These are phyloP conservation scores for Trichopus zeylanicus DNA, from an alignment of 116 monocot species.

Conservation along the genomic window DNA sequence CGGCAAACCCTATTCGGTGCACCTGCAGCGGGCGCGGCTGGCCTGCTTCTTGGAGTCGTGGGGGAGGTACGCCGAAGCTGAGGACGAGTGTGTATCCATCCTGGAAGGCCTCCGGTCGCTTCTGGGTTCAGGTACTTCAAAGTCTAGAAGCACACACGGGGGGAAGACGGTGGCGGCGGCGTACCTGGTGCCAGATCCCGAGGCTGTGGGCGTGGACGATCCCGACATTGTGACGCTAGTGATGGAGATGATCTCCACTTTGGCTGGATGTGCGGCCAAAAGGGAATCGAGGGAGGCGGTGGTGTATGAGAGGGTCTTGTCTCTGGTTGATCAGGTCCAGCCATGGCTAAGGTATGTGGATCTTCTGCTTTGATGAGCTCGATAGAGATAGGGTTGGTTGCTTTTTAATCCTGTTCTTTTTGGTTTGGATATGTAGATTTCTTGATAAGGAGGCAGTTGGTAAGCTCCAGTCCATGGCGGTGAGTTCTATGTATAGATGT, in stretches of 20 bases:
- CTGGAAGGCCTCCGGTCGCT: too few relatives aligned
- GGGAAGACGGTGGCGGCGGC: constrained; percentile 12
- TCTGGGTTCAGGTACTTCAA: constrained; percentile 8
- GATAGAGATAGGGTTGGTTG: too few relatives aligned
- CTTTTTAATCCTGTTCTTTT: too few relatives aligned
- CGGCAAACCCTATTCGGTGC: constrained; percentile 18
- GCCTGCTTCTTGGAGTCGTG: too few relatives aligned
- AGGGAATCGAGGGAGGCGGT: constrained; percentile 20
- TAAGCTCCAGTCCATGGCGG: too few relatives aligned
- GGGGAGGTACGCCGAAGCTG: too few relatives aligned
- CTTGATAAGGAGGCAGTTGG: too few relatives aligned
- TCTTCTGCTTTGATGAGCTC: too few relatives aligned
- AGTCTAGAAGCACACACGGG: constrained; percentile 17
- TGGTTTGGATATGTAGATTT: too few relatives aligned
- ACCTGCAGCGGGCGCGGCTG: too few relatives aligned
- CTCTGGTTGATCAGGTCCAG: too few relatives aligned
- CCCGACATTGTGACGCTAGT: constrained; percentile 32
- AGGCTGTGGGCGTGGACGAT: constrained; percentile 15
- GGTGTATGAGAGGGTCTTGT: constrained; percentile 40
- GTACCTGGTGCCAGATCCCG: constrained; percentile 15
- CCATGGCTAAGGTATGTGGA: constrained; percentile 51
- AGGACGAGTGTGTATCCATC: too few relatives aligned
- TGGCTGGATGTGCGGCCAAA: constrained; percentile 38
- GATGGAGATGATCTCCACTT: constrained; percentile 16
- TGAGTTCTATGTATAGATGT: constrained; percentile 41